Base-by-base conservation (phyloP, 2,329 filamentous ascomycete species). In the Venturia asperata region DNA sequence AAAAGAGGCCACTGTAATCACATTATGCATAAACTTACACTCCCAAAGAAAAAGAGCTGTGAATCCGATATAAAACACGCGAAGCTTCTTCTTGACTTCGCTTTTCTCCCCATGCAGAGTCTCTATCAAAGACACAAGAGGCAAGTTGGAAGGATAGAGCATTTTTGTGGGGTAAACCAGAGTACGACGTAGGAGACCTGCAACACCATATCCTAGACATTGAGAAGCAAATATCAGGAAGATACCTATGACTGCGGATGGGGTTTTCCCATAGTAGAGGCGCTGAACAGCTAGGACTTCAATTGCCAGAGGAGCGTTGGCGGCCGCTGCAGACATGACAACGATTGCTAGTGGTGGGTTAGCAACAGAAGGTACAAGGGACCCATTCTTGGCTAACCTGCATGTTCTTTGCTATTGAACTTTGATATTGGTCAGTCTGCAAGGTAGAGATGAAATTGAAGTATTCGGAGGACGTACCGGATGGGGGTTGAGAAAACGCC, bases 371-470 rank as follows among this genome's bases (percentile, higher is more conserved):
- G 15, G 11, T 41, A 15, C 15, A 41, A 5, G 6, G 10, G 9
- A 41, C 15, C 9, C 4, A 41, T 5, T 10, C 15, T 15, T 41
- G 9, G 7, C 52, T 34, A 5, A 1, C 69, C 68, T 13, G 68
- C 69, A 67, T 76, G 73, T 66, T 76, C 74, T 61, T 76, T 76
- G 21, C 60, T 64, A 62, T 76, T 76, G 69, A 75, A 76, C 52
- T 52, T 58, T 34, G 30, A 37, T 37, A 13, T 24, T 30, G 30
- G 19, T 58, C 70, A 1, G 70, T 66, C 13, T 70, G 64, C 79
- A 81, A 37, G 73, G 73, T 19, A 81, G 73, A 24, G 81, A 75
- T 2, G 74, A 74, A 64, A 81, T 75, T 2, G 74, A 74, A 64
- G 81, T 66, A 69, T 80, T 80, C 24, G 80, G 76, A 27, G 74